Conservation (phyloP, 2,329 filamentous ascomycete genomes). For the Akanthomyces lecanii region DNA sequence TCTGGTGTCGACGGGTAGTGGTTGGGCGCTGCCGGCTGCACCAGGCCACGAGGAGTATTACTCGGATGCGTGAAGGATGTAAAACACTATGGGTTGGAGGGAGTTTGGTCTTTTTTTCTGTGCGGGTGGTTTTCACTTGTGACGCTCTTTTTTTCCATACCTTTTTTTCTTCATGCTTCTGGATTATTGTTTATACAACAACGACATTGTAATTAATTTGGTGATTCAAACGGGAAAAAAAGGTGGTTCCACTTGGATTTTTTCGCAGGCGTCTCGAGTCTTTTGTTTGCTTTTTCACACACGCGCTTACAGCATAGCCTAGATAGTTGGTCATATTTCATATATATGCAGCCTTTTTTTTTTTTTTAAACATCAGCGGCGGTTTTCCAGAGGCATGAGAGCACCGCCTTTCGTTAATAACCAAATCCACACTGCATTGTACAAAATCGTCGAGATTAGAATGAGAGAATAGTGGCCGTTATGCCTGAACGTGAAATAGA, state of each 20-base stretch:
- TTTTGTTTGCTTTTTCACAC: background rate
- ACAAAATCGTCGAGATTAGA: no score
- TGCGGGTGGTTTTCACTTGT: background rate
- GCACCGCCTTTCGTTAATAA: no score
- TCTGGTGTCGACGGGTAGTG: slow-evolving; percentile 35
- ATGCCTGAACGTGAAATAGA: no score
- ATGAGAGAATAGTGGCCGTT: no score
- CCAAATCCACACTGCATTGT: no score
- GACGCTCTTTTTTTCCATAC: background rate
- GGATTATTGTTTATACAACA: background rate
- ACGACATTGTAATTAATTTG: slow-evolving; percentile 11
- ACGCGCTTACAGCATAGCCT: background rate
- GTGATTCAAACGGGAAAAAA: background rate
- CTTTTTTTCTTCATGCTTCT: background rate
- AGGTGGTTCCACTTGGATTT: background rate
- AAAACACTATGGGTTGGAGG: background rate
- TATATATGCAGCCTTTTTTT: background rate
- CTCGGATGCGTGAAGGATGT: slow-evolving; percentile 41
- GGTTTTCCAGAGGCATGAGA: background rate
- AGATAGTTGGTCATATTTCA: background rate
- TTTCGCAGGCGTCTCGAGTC: background rate
- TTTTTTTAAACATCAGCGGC: background rate
- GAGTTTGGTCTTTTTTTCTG: slow-evolving; percentile 6
- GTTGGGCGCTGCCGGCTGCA: slow-evolving; percentile 40
- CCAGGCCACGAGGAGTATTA: slow-evolving; percentile 49